Percentiles rank a stretch among this genome's conserved stretches.
Conservation (phyloP, 2,329 filamentous ascomycete genomes). For the Trichoderma polysporum region DNA sequence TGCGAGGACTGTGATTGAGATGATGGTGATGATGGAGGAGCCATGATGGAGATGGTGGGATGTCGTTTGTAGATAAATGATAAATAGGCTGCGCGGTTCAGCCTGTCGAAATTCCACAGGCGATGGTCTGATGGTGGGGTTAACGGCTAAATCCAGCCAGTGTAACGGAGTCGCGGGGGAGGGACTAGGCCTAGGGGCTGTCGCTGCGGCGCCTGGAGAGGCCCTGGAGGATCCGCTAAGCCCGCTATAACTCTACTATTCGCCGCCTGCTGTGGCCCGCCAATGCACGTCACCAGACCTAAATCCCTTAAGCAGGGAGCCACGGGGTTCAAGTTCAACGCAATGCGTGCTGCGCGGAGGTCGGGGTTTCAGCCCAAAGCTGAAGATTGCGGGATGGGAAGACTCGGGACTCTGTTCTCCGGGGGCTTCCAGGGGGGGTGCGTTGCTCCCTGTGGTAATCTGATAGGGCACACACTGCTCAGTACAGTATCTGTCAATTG, state of each 20-base stretch:
- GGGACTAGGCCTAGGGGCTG: not conserved
- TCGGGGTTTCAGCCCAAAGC: not conserved
- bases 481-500: too few relatives aligned
- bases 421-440: not conserved
- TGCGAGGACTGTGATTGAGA: conserved; percentile 26
- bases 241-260: not conserved
- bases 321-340: not conserved
- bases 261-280: not conserved
- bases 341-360: not conserved
- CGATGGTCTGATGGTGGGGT: conserved; percentile 20
- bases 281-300: conserved; percentile 14
- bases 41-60: conserved; percentile 29
- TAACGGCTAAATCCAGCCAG: conserved; percentile 16
- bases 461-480: not conserved
- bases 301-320: not conserved
- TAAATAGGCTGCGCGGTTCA: not conserved
- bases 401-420: not conserved
- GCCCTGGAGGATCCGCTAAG: conserved; percentile 2
- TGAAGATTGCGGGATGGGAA: not conserved
- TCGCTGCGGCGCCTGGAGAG: not conserved
- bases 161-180: not conserved
- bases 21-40: conserved; percentile 31
- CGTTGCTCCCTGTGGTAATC: not conserved
- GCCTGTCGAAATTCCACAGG: not conserved
- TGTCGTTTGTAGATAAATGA: conserved; percentile 3